Evolutionary conservation across 177 flowering plant species (phyloP).

Genomic region (Telopea speciosissima): DNA sequence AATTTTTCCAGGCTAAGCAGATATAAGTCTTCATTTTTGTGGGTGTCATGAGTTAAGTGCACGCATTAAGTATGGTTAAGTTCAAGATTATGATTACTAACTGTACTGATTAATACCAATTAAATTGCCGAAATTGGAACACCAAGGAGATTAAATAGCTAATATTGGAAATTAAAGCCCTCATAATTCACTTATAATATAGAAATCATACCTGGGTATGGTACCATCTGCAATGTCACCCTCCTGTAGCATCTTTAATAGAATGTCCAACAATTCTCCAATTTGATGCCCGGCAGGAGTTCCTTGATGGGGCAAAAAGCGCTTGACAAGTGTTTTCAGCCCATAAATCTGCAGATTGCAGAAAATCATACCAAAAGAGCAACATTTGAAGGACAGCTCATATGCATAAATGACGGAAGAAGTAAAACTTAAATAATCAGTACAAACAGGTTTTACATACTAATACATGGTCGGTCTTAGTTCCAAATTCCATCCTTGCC

Average conservation of each 20-base stretch:
- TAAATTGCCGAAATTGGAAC: no score
- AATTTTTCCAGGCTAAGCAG: no score
- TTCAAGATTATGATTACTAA: no score
- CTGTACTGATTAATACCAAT: no score
- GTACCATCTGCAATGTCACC: constrained; percentile 28
- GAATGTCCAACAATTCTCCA: constrained; percentile 35
- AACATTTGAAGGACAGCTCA: neutral
- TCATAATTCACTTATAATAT: neutral
- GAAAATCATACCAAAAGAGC: neutral
- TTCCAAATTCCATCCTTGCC: no score
- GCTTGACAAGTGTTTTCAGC: constrained; percentile 72
- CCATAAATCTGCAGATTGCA: constrained; percentile 60
- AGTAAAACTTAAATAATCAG: neutral
- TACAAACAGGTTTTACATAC: neutral
- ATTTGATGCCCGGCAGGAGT: constrained; percentile 32
- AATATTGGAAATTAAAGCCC: neutral
- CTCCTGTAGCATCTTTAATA: constrained; percentile 43
- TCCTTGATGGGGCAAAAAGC: constrained; percentile 57
- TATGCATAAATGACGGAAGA: neutral
- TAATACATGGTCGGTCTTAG: neutral
- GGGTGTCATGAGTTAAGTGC: no score
- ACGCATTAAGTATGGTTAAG: no score
- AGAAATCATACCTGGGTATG: constrained; percentile 35
- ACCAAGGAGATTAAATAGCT: neutral
- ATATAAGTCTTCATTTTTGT: no score